A percentile compares a stretch with the other conserved stretches of the same genome.
Conservation (phyloP, 2,329 filamentous ascomycete species). For the Colletotrichum tropicale region DNA sequence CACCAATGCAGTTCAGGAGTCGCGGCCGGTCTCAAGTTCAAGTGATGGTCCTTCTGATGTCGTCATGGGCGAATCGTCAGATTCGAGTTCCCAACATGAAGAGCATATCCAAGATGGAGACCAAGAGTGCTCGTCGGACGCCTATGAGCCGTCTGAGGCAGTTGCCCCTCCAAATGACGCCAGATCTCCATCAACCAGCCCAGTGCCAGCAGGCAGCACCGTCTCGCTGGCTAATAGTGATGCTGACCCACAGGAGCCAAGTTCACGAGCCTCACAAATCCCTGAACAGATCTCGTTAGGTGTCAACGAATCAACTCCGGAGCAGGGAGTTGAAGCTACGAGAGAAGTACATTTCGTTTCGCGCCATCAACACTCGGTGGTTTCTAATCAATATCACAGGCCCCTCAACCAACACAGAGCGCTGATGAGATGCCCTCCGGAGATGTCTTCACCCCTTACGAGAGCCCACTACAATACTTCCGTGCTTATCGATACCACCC, state of each 20-base stretch:
- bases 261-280: constrained; percentile 22
- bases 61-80: constrained; percentile 19
- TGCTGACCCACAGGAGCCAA: constrained; percentile 26
- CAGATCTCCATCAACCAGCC: constrained; percentile 53
- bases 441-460: constrained; percentile 62
- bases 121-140: constrained; percentile 40
- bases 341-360: constrained; percentile 49
- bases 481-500: constrained; percentile 91
- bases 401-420: constrained; percentile 14
- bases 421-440: constrained; percentile 4
- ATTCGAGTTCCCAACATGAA: constrained; percentile 15
- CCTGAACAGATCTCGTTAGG: constrained; percentile 21
- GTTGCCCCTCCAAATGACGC: constrained; percentile 51
- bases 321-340: constrained; percentile 29
- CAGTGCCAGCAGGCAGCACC: constrained; percentile 23
- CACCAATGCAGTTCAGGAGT: neutral
- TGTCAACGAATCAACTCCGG: constrained; percentile 23
- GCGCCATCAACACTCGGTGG: constrained; percentile 12
- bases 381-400: constrained; percentile 24
- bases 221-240: constrained; percentile 29
- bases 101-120: constrained; percentile 23
- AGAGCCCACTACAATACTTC: constrained; percentile 82
- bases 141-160: constrained; percentile 60
- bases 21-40: neutral
- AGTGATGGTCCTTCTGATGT: constrained; percentile 16